These are phyloP conservation scores for Chenopodium album DNA, from an alignment of 148 eudicot genomes.

Conservation along the genomic window DNA sequence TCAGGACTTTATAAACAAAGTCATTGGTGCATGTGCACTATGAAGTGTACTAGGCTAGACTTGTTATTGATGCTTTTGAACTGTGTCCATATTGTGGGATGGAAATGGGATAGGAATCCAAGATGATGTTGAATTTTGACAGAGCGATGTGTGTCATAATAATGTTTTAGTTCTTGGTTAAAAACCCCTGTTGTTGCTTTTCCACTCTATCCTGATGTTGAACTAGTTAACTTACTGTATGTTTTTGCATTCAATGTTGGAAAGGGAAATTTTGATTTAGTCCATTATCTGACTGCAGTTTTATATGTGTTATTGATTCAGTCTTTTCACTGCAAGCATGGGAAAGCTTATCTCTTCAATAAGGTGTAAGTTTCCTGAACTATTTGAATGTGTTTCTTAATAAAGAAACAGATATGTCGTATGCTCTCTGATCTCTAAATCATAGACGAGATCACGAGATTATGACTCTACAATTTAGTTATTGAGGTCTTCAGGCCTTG, in stretches of 20 bases:
- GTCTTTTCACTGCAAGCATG: constrained; percentile 84
- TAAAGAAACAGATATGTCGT: not conserved
- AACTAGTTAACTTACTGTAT: not conserved
- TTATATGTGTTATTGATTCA: constrained; percentile 50
- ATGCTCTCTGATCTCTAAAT: not conserved
- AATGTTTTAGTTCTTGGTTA: not conserved
- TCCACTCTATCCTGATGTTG: not conserved
- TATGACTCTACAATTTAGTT: not conserved
- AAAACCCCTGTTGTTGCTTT: not conserved
- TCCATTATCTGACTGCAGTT: constrained; percentile 31
- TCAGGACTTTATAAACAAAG: not conserved
- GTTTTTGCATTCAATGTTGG: not conserved
- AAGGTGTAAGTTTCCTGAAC: constrained; percentile 82
- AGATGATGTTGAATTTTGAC: not conserved
- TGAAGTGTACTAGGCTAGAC: not conserved
- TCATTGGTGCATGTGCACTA: not conserved
- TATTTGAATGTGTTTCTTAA: constrained; percentile 12
- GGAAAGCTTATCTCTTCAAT: constrained; percentile 94
- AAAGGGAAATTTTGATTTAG: not conserved
- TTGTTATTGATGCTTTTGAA: not conserved
- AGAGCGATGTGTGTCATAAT: not conserved
- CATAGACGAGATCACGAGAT: not conserved
- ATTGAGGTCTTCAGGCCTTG: not conserved
- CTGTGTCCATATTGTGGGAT: not conserved
- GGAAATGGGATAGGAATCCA: not conserved